Evolutionary conservation across 2,329 filamentous ascomycete species (phyloP).

Genomic region (Botrytis byssoidea): DNA sequence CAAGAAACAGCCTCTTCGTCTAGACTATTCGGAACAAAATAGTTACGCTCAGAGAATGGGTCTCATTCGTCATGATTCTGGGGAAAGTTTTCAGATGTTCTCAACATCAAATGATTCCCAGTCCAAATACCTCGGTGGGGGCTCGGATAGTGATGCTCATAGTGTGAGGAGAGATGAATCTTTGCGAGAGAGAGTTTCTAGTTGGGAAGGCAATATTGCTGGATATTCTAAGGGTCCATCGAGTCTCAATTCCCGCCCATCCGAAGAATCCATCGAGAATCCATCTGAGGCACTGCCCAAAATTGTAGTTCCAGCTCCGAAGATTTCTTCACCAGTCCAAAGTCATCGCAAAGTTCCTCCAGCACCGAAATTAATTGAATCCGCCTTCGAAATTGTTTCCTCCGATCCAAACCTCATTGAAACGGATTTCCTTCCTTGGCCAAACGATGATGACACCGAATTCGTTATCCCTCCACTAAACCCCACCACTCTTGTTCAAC

Average conservation of each 20-base stretch:
- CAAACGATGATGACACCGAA: slow-evolving; percentile 53
- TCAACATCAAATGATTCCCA: slow-evolving; percentile 53
- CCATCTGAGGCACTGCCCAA: slow-evolving; percentile 11
- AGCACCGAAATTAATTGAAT: not conserved
- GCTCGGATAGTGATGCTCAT: slow-evolving; percentile 38
- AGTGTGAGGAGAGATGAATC: slow-evolving; percentile 23
- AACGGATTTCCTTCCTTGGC: slow-evolving; percentile 59
- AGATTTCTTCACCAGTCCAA: slow-evolving; percentile 27
- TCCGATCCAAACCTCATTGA: slow-evolving; percentile 47
- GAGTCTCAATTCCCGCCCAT: slow-evolving; percentile 24
- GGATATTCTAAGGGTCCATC: slow-evolving; percentile 23
- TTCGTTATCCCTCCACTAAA: slow-evolving; percentile 57
- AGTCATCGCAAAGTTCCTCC: slow-evolving; percentile 27
- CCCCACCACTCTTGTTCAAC: slow-evolving; percentile 53
- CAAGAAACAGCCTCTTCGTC: slow-evolving; percentile 42
- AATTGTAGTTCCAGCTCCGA: not conserved
- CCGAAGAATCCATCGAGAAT: slow-evolving; percentile 18
- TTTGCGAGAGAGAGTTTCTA: slow-evolving; percentile 33
- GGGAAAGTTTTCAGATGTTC: slow-evolving; percentile 60
- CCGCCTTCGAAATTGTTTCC: slow-evolving; percentile 20
- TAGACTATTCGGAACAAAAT: slow-evolving; percentile 36
- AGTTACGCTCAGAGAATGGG: slow-evolving; percentile 29
- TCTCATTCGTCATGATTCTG: slow-evolving; percentile 53
- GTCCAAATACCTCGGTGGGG: slow-evolving; percentile 39
- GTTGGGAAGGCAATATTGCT: slow-evolving; percentile 36